Percentiles rank a stretch among this genome's conserved stretches.
phyloP scores from a whole-genome alignment of 345 rosid genomes.

The Camelina sativa region DNA sequence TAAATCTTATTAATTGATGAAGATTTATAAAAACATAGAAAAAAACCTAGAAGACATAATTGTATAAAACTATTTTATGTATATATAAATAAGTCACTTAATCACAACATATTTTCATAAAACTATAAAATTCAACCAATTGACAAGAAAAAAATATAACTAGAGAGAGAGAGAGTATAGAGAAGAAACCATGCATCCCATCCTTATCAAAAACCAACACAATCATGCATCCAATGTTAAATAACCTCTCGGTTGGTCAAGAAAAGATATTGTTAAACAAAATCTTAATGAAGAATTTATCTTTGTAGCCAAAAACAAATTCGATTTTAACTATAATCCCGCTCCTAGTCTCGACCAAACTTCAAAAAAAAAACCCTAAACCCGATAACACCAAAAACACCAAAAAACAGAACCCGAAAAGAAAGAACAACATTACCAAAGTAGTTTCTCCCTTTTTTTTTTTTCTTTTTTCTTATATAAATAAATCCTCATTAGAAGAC shows the following conservation, averaged over 20 bases:
- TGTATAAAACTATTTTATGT: background rate
- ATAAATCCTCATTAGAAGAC: constrained; percentile 35
- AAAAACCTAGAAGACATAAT: background rate
- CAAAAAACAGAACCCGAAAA: constrained; percentile 38
- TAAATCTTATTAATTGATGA: background rate
- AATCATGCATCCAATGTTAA: constrained; percentile 31
- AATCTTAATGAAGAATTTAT: background rate
- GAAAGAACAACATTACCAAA: constrained; percentile 39
- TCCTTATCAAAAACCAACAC: background rate
- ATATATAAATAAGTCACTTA: background rate
- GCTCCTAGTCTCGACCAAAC: constrained; percentile 23
- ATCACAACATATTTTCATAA: background rate
- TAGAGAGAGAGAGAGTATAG: background rate
- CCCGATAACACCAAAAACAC: constrained; percentile 29
- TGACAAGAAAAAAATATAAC: background rate
- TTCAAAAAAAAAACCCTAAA: constrained; percentile 16
- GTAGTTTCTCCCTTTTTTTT: background rate
- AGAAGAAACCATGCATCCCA: background rate
- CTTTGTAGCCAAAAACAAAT: constrained; percentile 11
- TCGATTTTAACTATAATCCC: constrained; percentile 30
- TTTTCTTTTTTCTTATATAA: no score
- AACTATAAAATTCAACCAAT: background rate
- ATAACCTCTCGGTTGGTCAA: background rate
- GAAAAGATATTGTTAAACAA: background rate
- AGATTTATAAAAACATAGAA: background rate